Evolutionary conservation across 352 stramenopile genomes (phyloP).

Genomic region (Thalassiosira oceanica): DNA sequence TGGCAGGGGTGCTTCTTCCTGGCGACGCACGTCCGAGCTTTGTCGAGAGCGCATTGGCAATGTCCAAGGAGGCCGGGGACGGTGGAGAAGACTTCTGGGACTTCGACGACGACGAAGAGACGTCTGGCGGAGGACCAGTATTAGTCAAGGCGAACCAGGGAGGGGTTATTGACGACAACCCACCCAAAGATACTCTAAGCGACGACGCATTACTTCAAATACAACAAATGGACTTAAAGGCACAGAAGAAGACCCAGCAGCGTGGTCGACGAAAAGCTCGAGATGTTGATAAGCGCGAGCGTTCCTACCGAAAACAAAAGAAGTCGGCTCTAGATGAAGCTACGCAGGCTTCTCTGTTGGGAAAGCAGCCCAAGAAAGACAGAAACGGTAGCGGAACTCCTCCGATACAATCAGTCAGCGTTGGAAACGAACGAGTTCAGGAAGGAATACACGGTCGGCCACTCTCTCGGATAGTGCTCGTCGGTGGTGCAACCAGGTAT

Average conservation of each 20-base stretch:
- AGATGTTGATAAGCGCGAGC: slow-evolving; percentile 53
- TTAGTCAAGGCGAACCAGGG: slow-evolving; percentile 11
- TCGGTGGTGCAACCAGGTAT: slow-evolving; percentile 97
- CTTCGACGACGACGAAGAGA: slow-evolving; percentile 37
- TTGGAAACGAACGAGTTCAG: slow-evolving; percentile 67
- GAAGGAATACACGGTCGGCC: slow-evolving; percentile 84
- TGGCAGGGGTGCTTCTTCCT: slow-evolving; percentile 67
- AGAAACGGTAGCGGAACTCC: not conserved
- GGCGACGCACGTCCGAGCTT: slow-evolving; percentile 62
- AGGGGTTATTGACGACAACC: slow-evolving; percentile 8
- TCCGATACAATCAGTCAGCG: not conserved
- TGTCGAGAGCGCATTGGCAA: slow-evolving; percentile 53
- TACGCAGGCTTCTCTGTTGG: slow-evolving; percentile 21
- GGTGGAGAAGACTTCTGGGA: slow-evolving; percentile 40
- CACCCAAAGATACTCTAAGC: slow-evolving; percentile 12
- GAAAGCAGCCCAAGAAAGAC: slow-evolving; percentile 13
- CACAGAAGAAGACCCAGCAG: slow-evolving; percentile 67
- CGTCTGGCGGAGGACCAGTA: slow-evolving; percentile 29
- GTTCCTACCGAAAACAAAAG: slow-evolving; percentile 87
- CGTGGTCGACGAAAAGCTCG: slow-evolving; percentile 60
- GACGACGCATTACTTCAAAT: slow-evolving; percentile 41
- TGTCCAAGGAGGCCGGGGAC: slow-evolving; percentile 11
- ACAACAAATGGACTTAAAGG: slow-evolving; percentile 50
- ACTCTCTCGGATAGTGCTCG: slow-evolving; percentile 95
- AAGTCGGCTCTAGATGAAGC: slow-evolving; percentile 84